Base-by-base conservation (phyloP, 2,329 filamentous ascomycete species). In the Corinectria fuckeliana region DNA sequence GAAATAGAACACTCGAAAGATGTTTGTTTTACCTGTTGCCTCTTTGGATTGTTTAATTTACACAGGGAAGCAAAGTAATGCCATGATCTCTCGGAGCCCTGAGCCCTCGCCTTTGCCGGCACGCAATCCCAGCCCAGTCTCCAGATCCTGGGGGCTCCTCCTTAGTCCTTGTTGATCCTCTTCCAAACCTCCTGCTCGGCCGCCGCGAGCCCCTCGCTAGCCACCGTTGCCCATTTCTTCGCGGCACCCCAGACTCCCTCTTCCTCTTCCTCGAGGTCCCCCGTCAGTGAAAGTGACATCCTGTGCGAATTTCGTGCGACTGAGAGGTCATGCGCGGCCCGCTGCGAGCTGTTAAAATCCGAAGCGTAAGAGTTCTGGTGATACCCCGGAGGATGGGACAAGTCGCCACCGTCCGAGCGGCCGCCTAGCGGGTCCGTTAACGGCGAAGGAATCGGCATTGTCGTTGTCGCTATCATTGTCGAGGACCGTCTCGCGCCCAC, bases 101-200 rank as follows among this genome's bases (percentile, higher is more conserved):
- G 38, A 42, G 21, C 32, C 21, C 21, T 45, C 18, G 21, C 51
- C 45, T 54, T 50, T 58, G 30, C 50, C 28, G 50, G 41, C 25
- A 56, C 61, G 52, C 20, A 50, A 51, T 63, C 69, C 66, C 50
- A 38, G 58, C 47, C 32, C 32, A 14, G n/a, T 34, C 32, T n/a
- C 32, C 39, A 26, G 56, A 65, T 50, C 65, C 65, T 60, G 47
- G 34, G 28, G 32, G 32, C 32, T 3, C 56, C 44, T 54, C 41
- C 38, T 56, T 78, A 82, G 47, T 83, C 78, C 75, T 85, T 86
- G 74, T 86, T 88, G 70, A 88, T 85, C 69, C 80, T 82, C 74
- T 81, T 83, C 86, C 86, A 89, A 21, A 89, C 81, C 73, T 88
- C 85, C 50, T 76, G 78, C 76, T 89, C 86, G 13, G 84, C 85